Evolutionary conservation across 2,329 filamentous ascomycete genomes (phyloP).

Genomic region (Ceratocystis alfenasii): DNA sequence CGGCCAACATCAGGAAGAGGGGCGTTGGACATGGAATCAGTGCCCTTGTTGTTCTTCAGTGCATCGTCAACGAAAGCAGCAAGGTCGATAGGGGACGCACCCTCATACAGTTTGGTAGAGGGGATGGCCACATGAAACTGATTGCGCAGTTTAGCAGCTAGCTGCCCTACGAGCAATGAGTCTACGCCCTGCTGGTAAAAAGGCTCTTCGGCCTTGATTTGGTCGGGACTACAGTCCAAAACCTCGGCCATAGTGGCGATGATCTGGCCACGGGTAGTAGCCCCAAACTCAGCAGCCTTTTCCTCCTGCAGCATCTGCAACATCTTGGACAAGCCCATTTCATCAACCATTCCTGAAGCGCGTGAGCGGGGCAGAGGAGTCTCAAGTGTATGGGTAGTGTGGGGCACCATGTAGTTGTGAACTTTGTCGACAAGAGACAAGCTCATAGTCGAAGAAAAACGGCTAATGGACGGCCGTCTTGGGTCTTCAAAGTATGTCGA

Average conservation of each 20-base stretch:
- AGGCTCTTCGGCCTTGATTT: conserved; percentile 34
- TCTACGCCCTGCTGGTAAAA: conserved; percentile 45
- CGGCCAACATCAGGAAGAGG: conserved; percentile 30
- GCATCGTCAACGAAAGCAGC: conserved; percentile 31
- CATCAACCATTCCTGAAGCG: conserved; percentile 29
- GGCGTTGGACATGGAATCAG: conserved; percentile 17
- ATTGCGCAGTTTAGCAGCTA: conserved; percentile 40
- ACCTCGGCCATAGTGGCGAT: conserved; percentile 35
- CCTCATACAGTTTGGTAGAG: conserved; percentile 41
- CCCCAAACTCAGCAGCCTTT: conserved; percentile 25
- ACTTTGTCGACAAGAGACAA: conserved; percentile 15
- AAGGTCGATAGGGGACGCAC: conserved; percentile 35
- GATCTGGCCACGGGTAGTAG: conserved; percentile 32
- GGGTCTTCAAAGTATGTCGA: conserved; percentile 16
- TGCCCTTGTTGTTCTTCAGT: conserved; percentile 19
- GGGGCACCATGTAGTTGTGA: conserved; percentile 33
- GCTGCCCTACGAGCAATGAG: conserved; percentile 40
- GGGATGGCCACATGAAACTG: conserved; percentile 39
- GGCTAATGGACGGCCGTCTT: conserved; percentile 12
- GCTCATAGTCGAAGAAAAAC: conserved; percentile 18
- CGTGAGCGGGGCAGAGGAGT: conserved; percentile 29
- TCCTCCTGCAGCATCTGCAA: conserved; percentile 26
- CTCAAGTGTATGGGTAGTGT: conserved; percentile 29
- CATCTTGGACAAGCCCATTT: conserved; percentile 29
- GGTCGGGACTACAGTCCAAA: conserved; percentile 31